These are phyloP conservation scores for Sapria himalayana DNA, from an alignment of 345 rosid genomes.

Conservation along the genomic window DNA sequence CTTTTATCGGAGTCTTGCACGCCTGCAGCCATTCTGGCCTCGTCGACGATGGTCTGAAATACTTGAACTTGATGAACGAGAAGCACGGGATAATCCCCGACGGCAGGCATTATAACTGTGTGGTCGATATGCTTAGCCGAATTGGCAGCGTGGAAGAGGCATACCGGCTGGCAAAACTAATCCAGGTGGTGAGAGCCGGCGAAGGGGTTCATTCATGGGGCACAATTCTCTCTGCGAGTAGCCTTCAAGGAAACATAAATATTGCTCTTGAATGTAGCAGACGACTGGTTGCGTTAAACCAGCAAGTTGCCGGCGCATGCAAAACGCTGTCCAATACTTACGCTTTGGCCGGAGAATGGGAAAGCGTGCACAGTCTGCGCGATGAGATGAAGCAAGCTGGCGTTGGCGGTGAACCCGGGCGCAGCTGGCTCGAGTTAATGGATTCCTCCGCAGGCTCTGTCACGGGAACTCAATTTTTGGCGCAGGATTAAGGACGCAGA, in stretches of 20 bases:
- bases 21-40: constrained; percentile 83
- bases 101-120: constrained; percentile 48
- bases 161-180: constrained; percentile 27
- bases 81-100: constrained; percentile 33
- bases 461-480: no score
- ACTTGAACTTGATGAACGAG: constrained; percentile 27
- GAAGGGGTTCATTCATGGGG: constrained; percentile 62
- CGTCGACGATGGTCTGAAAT: constrained; percentile 32
- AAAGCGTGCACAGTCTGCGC: constrained; percentile 27
- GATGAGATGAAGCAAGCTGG: constrained; percentile 40
- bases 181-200: constrained; percentile 15
- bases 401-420: constrained; percentile 45
- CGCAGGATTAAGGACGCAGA: no score
- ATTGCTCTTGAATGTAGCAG: constrained; percentile 45
- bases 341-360: constrained; percentile 48
- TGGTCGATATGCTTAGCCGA: constrained; percentile 71
- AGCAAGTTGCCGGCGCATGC: constrained; percentile 47
- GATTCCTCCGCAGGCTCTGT: no score
- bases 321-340: constrained; percentile 47
- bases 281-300: constrained; percentile 25
- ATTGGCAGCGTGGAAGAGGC: constrained; percentile 58
- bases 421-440: constrained; percentile 61
- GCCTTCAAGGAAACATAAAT: constrained; percentile 53
- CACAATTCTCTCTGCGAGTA: constrained; percentile 48
- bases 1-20: constrained; percentile 43